These are phyloP conservation scores for Rauvolfia tetraphylla DNA, from an alignment of 257 asterid genomes.

Conservation along the genomic window DNA sequence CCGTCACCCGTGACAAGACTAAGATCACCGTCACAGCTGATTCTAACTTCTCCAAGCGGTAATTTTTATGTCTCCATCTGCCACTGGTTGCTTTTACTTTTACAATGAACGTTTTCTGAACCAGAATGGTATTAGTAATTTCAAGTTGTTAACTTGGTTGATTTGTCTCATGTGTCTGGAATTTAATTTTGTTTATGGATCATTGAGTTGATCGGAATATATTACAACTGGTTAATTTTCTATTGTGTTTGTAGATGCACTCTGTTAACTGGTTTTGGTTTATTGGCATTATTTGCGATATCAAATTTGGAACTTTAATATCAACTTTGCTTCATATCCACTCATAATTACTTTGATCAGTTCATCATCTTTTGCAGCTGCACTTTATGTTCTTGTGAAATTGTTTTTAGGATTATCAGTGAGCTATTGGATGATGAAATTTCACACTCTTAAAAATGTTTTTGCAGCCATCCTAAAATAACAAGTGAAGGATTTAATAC, in stretches of 20 bases:
- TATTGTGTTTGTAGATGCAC: background rate
- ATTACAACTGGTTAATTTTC: background rate
- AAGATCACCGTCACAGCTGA: slow-evolving; percentile 43
- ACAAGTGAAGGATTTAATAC: background rate
- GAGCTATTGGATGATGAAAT: background rate
- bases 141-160: background rate
- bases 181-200: background rate
- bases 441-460: background rate
- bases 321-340: no score
- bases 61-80: background rate
- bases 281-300: no score
- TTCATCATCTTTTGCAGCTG: no score
- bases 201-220: background rate
- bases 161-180: background rate
- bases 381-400: background rate
- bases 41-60: slow-evolving; percentile 44
- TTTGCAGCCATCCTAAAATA: background rate
- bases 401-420: background rate
- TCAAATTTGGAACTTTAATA: no score
- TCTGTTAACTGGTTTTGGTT: no score
- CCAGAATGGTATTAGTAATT: background rate
- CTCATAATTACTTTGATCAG: no score
- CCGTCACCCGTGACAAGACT: slow-evolving; percentile 40
- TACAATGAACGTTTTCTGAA: background rate
- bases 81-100: background rate